These are phyloP conservation scores for Chytriomyces confervae DNA, from an alignment of 192 early-diverging fungal genomes.

Conservation along the genomic window DNA sequence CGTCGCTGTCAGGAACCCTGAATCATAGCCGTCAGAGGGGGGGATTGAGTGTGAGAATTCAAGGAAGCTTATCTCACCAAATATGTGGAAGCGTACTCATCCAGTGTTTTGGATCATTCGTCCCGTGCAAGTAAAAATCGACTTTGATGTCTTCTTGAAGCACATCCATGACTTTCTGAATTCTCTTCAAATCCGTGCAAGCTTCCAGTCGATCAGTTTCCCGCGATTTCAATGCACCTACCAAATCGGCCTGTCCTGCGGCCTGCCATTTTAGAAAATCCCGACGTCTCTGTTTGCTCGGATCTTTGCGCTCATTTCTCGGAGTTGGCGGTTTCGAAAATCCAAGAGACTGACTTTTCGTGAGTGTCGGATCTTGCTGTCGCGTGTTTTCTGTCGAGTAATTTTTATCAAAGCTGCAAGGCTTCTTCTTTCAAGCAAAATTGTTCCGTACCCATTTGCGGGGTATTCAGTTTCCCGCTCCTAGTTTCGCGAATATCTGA, in stretches of 20 bases:
- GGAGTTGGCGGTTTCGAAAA: conserved; percentile 20
- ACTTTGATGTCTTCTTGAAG: conserved; percentile 30
- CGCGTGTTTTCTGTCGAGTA: background rate
- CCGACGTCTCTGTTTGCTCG: conserved; percentile 8
- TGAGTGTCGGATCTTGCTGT: background rate
- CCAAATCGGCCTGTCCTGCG: conserved; percentile 13
- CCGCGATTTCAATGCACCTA: background rate
- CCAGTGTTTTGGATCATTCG: conserved; percentile 31
- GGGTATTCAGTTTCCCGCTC: background rate
- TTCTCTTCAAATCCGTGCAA: conserved; percentile 6
- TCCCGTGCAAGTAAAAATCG: conserved; percentile 15
- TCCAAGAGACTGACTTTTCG: background rate
- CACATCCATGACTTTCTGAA: conserved; percentile 15
- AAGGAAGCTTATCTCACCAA: conserved; percentile 7
- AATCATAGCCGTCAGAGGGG: background rate
- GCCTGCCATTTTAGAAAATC: conserved; percentile 28
- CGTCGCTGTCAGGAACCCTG: conserved; percentile 23
- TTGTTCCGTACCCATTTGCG: too few species aligned
- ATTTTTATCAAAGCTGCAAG: background rate
- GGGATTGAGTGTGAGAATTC: background rate
- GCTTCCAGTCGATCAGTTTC: conserved; percentile 14
- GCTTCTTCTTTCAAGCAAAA: too few species aligned
- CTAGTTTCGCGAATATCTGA: conserved; percentile 11
- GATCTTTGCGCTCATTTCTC: conserved; percentile 7
- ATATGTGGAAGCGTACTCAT: conserved; percentile 32